These are phyloP conservation scores for Stevia rebaudiana DNA, from an alignment of 140 eudicot genomes.

Conservation along the genomic window DNA sequence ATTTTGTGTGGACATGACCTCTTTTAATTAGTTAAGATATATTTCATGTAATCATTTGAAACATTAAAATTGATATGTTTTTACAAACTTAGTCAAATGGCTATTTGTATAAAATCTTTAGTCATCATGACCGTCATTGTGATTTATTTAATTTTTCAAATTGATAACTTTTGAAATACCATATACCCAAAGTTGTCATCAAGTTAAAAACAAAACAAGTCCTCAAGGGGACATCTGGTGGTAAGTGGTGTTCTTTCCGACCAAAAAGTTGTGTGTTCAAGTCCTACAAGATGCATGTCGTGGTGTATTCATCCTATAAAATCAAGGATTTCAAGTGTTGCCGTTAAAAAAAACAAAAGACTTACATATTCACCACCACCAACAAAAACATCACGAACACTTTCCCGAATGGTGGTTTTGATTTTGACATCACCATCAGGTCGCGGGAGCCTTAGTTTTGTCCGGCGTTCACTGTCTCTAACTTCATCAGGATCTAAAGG, in stretches of 20 bases:
- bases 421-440: constrained; percentile 50
- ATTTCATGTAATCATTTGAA: too few relatives aligned
- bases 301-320: too few relatives aligned
- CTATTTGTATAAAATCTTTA: neutral
- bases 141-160: too few relatives aligned
- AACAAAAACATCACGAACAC: constrained; percentile 81
- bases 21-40: neutral
- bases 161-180: neutral
- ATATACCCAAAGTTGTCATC: neutral
- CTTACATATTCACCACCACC: constrained; percentile 96
- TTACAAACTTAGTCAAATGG: neutral
- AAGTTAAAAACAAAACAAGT: neutral
- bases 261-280: too few relatives aligned
- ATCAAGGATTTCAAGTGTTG: too few relatives aligned
- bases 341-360: too few relatives aligned
- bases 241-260: too few relatives aligned
- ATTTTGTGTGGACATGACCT: neutral
- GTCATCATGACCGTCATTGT: neutral
- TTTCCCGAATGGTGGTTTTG: constrained; percentile 75
- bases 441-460: constrained; percentile 82
- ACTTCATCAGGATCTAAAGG: constrained; percentile 94
- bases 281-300: too few relatives aligned
- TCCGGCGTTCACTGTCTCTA: constrained; percentile 93
- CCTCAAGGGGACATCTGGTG: too few relatives aligned
- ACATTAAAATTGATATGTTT: neutral